Evolutionary conservation across 2,329 filamentous ascomycete genomes (phyloP).

Genomic region (Colletotrichum aenigma): DNA sequence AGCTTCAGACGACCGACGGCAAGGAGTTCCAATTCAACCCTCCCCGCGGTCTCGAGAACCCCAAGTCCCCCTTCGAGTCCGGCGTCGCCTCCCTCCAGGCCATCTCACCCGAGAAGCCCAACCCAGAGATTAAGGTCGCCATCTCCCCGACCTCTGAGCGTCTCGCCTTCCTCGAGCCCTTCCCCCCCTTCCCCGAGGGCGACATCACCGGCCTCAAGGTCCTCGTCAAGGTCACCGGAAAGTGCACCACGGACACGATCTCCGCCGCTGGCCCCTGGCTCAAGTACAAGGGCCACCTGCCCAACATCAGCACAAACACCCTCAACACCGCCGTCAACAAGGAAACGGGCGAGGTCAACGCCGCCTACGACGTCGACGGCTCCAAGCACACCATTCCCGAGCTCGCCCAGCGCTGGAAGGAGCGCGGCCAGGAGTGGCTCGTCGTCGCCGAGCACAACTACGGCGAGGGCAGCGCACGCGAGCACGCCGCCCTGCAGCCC

Average conservation of each 20-base stretch:
- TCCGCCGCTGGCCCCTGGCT: constrained; percentile 96
- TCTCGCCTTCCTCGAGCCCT: constrained; percentile 89
- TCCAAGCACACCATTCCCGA: constrained; percentile 80
- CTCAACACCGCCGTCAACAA: constrained; percentile 94
- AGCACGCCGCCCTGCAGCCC: constrained; percentile 89
- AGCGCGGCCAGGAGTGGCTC: constrained; percentile 78
- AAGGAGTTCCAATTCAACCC: constrained; percentile 84
- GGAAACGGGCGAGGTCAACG: constrained; percentile 90
- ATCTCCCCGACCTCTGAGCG: constrained; percentile 89
- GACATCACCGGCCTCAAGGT: constrained; percentile 83
- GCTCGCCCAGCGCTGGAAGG: constrained; percentile 83
- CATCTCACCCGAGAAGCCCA: constrained; percentile 65
- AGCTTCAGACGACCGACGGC: constrained; percentile 79
- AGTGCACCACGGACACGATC: constrained; percentile 99
- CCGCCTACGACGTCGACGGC: constrained; percentile 86
- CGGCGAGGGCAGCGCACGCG: constrained; percentile 86
- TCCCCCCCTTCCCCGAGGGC: constrained; percentile 76
- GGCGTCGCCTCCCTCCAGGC: constrained; percentile 79
- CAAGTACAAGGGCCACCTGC: constrained; percentile 98
- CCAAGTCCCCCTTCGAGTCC: constrained; percentile 70
- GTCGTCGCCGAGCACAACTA: constrained; percentile 98
- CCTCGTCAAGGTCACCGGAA: constrained; percentile 94
- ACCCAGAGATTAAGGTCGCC: constrained; percentile 68
- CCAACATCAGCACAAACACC: constrained; percentile 97
- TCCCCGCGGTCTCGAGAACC: constrained; percentile 72